Percentiles rank a stretch among this genome's conserved stretches.
These are phyloP conservation scores for Parachaetomium inaequale DNA, from an alignment of 495 filamentous ascomycete genomes.

Conservation along the genomic window DNA sequence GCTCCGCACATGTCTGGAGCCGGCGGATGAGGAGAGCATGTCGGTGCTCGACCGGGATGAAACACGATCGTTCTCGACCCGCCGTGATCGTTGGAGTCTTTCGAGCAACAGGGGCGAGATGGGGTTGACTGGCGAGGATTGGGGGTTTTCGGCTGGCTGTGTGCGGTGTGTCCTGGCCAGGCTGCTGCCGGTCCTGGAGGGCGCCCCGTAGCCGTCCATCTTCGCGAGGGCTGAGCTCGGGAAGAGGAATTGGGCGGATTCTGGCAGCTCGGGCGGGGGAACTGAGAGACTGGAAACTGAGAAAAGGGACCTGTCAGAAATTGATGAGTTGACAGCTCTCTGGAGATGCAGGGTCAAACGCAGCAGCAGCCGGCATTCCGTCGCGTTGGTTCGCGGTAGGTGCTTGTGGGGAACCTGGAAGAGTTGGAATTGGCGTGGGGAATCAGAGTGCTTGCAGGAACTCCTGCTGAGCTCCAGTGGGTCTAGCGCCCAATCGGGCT, in stretches of 20 bases:
- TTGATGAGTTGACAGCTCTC: background rate
- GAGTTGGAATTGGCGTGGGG: slow-evolving; percentile 6
- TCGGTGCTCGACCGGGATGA: slow-evolving; percentile 37
- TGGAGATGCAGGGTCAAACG: background rate
- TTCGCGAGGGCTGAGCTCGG: slow-evolving; percentile 22
- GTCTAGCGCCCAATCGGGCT: background rate
- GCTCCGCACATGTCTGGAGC: slow-evolving; percentile 27
- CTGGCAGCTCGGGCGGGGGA: background rate
- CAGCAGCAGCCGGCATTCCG: background rate
- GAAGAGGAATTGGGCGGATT: background rate
- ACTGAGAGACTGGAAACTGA: background rate
- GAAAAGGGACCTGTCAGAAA: slow-evolving; percentile 1
- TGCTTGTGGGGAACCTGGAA: slow-evolving; percentile 4
- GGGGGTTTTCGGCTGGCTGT: slow-evolving; percentile 20
- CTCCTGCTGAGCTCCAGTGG: slow-evolving; percentile 1
- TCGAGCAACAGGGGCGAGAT: slow-evolving; percentile 51
- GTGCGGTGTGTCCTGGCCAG: background rate
- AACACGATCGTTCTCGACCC: slow-evolving; percentile 43
- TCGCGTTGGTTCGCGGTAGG: slow-evolving; percentile 7
- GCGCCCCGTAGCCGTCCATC: slow-evolving; percentile 25
- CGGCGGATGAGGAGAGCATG: slow-evolving; percentile 28
- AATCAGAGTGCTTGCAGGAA: slow-evolving; percentile 15
- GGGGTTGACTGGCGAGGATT: slow-evolving; percentile 28
- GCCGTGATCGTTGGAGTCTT: slow-evolving; percentile 47
- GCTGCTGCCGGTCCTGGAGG: background rate